A percentile compares a stretch with the other conserved stretches of the same genome.
Conservation (phyloP, 2,329 filamentous ascomycete genomes). For the Pseudogymnoascus destructans region DNA sequence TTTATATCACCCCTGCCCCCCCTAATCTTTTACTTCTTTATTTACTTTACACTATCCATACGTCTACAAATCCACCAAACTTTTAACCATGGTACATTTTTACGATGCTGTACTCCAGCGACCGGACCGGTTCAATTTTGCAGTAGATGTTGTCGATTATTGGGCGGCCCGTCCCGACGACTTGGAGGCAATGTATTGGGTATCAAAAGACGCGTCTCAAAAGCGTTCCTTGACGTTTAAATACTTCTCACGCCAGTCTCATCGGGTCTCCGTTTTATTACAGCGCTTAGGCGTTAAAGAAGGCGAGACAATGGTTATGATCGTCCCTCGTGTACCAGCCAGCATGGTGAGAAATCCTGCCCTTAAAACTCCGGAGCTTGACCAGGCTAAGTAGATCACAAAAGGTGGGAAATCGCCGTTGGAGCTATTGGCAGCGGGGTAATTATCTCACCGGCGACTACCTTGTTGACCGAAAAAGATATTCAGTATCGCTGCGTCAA, state of each 20-base stretch:
- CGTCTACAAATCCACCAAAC: neutral
- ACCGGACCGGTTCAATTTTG: slow-evolving; percentile 28
- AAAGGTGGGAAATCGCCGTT: slow-evolving; percentile 30
- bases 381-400: slow-evolving; percentile 2
- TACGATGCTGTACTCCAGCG: neutral
- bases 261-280: slow-evolving; percentile 27
- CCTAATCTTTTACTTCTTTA: neutral
- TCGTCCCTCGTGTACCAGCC: slow-evolving; percentile 28
- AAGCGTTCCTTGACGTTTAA: slow-evolving; percentile 25
- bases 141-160: slow-evolving; percentile 29
- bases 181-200: slow-evolving; percentile 28
- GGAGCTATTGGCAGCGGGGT: slow-evolving; percentile 27
- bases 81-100: neutral
- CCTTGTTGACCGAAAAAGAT: slow-evolving; percentile 28
- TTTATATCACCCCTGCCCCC: neutral
- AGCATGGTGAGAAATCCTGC: slow-evolving; percentile 21
- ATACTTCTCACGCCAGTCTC: slow-evolving; percentile 28
- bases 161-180: slow-evolving; percentile 25
- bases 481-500: slow-evolving; percentile 28
- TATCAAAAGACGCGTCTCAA: slow-evolving; percentile 25
- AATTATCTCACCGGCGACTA: slow-evolving; percentile 29
- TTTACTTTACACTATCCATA: neutral
- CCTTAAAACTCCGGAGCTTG: neutral
- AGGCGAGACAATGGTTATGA: slow-evolving; percentile 28
- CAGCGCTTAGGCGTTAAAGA: slow-evolving; percentile 23